phyloP scores from a whole-genome alignment of 106 monocot species.

The Dendrobium officinale region DNA sequence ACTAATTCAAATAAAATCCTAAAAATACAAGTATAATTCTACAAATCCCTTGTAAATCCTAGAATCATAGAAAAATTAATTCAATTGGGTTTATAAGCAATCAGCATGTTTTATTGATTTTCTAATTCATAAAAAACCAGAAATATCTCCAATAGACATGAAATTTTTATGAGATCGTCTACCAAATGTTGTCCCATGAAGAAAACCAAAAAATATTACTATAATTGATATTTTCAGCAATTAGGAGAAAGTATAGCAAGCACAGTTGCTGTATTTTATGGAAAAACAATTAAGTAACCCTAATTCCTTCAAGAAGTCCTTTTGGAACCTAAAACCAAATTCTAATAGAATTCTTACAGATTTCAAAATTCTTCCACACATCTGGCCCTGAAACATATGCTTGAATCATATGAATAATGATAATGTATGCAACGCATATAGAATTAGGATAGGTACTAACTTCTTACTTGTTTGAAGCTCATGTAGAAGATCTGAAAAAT shows the following conservation, averaged over 20 bases:
- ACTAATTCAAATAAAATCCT: too few relatives aligned
- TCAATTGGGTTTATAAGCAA: too few relatives aligned
- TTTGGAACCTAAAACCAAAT: not conserved
- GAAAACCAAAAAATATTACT: too few relatives aligned
- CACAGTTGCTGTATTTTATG: not conserved
- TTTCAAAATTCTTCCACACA: not conserved
- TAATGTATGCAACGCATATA: not conserved
- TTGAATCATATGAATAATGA: not conserved
- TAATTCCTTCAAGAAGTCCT: not conserved
- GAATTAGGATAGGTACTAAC: not conserved
- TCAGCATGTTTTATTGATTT: too few relatives aligned
- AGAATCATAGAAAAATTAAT: too few relatives aligned
- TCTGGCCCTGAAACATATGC: not conserved
- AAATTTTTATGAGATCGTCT: too few relatives aligned
- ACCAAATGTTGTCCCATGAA: too few relatives aligned
- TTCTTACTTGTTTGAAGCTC: not conserved
- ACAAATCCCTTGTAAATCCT: too few relatives aligned
- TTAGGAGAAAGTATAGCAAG: not conserved
- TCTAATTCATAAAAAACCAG: too few relatives aligned
- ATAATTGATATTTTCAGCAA: too few relatives aligned
- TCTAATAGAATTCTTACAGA: not conserved
- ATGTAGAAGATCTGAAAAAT: not conserved
- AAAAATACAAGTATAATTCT: too few relatives aligned
- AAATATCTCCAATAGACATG: too few relatives aligned
- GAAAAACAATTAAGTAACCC: not conserved